These are phyloP conservation scores for Harrya chromipes DNA, from an alignment of 768 basidiomycete genomes.

Conservation along the genomic window DNA sequence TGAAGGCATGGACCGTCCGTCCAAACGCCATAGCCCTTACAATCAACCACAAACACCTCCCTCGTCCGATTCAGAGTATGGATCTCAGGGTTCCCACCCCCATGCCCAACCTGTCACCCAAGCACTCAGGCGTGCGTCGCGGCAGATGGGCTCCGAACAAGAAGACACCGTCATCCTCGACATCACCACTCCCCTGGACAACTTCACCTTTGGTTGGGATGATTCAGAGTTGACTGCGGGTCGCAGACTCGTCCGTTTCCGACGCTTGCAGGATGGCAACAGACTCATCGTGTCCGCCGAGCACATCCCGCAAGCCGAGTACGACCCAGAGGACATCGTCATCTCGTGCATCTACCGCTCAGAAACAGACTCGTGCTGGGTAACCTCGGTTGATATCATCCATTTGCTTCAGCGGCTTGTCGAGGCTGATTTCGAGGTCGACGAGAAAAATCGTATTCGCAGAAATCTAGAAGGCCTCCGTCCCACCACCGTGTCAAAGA, in stretches of 20 bases:
- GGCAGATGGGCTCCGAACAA: constrained; percentile 24
- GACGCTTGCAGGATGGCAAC: constrained; percentile 72
- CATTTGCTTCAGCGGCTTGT: constrained; percentile 80
- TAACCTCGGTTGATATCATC: constrained; percentile 96
- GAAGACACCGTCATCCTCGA: constrained; percentile 57
- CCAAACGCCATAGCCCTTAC: constrained; percentile 40
- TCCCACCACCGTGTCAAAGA: constrained; percentile 88
- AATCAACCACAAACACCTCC: constrained; percentile 40
- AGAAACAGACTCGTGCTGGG: constrained; percentile 72
- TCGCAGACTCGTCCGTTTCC: constrained; percentile 85
- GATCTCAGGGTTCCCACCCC: constrained; percentile 22
- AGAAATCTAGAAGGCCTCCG: constrained; percentile 91
- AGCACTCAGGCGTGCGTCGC: constrained; percentile 23
- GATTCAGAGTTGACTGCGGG: constrained; percentile 63
- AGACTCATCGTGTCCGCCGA: constrained; percentile 78
- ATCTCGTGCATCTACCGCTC: constrained; percentile 94
- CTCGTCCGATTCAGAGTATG: constrained; percentile 40
- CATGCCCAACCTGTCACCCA: constrained; percentile 5
- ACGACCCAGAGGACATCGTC: constrained; percentile 70
- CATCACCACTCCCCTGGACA: constrained; percentile 53
- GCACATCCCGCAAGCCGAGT: constrained; percentile 69
- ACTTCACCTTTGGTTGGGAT: constrained; percentile 56
- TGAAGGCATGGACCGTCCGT: constrained; percentile 18
- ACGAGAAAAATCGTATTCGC: constrained; percentile 96
- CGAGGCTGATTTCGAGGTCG: constrained; percentile 78